Conservation (phyloP, 2,329 filamentous ascomycete species). For the Claviceps digitariae region DNA sequence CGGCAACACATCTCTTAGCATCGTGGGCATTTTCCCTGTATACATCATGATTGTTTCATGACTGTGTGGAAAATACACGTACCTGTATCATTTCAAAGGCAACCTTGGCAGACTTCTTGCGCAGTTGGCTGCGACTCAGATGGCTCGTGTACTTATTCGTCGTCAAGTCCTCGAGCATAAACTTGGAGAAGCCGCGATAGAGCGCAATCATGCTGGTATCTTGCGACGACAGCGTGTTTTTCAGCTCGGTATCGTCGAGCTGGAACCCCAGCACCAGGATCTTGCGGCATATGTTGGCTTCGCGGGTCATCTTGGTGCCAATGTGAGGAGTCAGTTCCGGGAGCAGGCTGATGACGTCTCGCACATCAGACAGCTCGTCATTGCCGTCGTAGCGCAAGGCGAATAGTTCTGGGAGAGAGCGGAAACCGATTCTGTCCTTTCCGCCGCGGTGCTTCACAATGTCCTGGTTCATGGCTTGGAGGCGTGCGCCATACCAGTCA, state of each 20-base stretch:
- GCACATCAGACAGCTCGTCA: neutral
- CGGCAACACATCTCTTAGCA: neutral
- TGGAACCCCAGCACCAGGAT: slow-evolving; percentile 22
- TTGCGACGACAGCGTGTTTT: slow-evolving; percentile 14
- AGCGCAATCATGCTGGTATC: slow-evolving; percentile 28
- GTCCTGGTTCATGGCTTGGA: slow-evolving; percentile 23
- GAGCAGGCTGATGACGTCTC: slow-evolving; percentile 20
- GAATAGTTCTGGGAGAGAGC: slow-evolving; percentile 16
- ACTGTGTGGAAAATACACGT: neutral
- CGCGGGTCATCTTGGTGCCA: slow-evolving; percentile 11
- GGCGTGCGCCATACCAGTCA: slow-evolving; percentile 22
- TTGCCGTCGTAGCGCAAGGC: slow-evolving; percentile 10
- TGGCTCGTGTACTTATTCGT: slow-evolving; percentile 12
- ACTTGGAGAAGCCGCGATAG: slow-evolving; percentile 48
- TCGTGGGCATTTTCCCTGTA: neutral
- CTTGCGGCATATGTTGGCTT: slow-evolving; percentile 19
- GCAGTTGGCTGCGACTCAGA: slow-evolving; percentile 15
- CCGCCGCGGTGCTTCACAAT: slow-evolving; percentile 12
- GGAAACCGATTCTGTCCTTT: slow-evolving; percentile 14
- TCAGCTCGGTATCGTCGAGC: slow-evolving; percentile 17
- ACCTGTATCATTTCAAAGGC: slow-evolving; percentile 22
- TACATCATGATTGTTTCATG: too few species aligned
- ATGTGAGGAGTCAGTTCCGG: slow-evolving; percentile 24
- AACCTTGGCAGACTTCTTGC: slow-evolving; percentile 17
- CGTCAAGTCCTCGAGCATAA: slow-evolving; percentile 29